Conservation (phyloP, 148 eudicot genomes). For the Suaeda aralocaspica region DNA sequence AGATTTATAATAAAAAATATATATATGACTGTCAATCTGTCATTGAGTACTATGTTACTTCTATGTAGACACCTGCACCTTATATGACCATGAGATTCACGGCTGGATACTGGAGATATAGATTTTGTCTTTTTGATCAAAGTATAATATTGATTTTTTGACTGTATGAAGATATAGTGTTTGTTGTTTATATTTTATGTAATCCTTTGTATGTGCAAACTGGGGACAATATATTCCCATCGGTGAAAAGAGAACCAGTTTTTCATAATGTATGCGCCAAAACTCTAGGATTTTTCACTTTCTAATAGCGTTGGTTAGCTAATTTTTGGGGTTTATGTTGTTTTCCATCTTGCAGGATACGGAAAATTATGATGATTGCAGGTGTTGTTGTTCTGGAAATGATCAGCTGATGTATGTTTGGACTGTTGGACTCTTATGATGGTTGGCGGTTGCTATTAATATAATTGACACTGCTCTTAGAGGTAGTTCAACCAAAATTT, state of each 20-base stretch:
- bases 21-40: not conserved
- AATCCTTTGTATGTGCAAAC: slow-evolving; percentile 74
- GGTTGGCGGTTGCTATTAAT: slow-evolving; percentile 89
- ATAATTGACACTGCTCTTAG: slow-evolving; percentile 82
- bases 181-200: too few relatives aligned
- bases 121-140: too few relatives aligned
- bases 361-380: slow-evolving; percentile 86
- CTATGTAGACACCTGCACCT: not conserved
- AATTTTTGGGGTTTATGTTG: slow-evolving; percentile 16
- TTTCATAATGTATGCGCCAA: slow-evolving; percentile 77
- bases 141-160: too few relatives aligned
- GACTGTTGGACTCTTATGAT: slow-evolving; percentile 98
- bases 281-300: not conserved
- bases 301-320: not conserved
- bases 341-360: slow-evolving; percentile 57
- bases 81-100: not conserved
- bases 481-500: slow-evolving; percentile 37
- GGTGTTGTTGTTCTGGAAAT: slow-evolving; percentile 94
- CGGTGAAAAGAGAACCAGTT: slow-evolving; percentile 87
- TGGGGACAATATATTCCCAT: slow-evolving; percentile 67
- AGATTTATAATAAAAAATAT: not conserved
- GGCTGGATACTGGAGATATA: not conserved
- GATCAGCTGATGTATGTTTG: slow-evolving; percentile 81
- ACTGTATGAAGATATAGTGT: too few relatives aligned
- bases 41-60: not conserved